Base-by-base conservation (phyloP, 208 protist species). In the Wallacemonas sp. region DNA sequence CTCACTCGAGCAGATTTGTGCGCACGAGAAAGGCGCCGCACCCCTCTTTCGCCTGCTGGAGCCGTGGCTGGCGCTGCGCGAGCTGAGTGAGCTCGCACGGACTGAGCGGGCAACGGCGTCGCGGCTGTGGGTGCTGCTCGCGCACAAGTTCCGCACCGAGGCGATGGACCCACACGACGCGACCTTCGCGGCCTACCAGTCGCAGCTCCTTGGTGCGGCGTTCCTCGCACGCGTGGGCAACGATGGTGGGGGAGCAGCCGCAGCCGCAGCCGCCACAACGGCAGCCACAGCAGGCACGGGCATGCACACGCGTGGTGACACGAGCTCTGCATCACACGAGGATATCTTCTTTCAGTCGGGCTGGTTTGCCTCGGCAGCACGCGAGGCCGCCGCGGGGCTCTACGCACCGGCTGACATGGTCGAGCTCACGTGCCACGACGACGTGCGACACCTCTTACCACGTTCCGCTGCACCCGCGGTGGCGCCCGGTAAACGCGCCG, bases 101-200 rank as follows among this genome's bases (percentile, higher is more conserved):
- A 61, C 44, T 6, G 30, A 16, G 24, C 52, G 26, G 6, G 43
- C 33, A 11, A 65, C 54, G 12, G 65, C 70, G 55, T 32, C 71
- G 29, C 52, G 3, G 39, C 56, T 93, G 38, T 93, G 82, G 80
- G 23, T n/a, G 27, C 62, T 80, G 27, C 54, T 93, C 27, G 55
- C 61, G 1, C n/a, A 26, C 21, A 78, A 76, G 65, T 87, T 78
- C 76, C 49, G n/a, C 32, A 43, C 19, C 16, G 87, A 93, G 64
- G 66, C 84, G 12, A n/a, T 90, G 6, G 38, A 58, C 4, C 76
- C 83, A 5, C 17, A 64, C 24, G 64, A 78, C 38, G 19, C 27
- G 17, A 34, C 34, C 19, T 87, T 93, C 47, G 33, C 72, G 17
- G 2, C 64, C 32, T 46, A 61, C 30, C 86, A 88, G 44, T 9